phyloP scores from a whole-genome alignment of 306 rosid species.

The Rosa lucieae region DNA sequence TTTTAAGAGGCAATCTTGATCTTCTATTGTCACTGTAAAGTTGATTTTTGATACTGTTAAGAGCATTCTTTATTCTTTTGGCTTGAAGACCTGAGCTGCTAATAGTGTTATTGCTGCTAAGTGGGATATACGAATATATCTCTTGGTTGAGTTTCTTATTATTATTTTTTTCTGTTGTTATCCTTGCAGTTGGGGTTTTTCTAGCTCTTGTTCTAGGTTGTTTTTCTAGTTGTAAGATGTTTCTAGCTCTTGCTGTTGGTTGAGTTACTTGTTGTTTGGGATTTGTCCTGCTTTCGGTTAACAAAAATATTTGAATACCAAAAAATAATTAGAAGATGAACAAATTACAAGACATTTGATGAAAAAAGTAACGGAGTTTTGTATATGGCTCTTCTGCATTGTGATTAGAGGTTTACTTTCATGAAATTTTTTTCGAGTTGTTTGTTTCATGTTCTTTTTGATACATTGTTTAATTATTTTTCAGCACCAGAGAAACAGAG shows the following conservation, averaged over 20 bases:
- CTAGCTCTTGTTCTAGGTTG: neutral
- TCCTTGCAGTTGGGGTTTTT: neutral
- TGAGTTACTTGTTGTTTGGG: neutral
- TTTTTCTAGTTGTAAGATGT: neutral
- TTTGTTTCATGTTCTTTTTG: slow-evolving; percentile 4
- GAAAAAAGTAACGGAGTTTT: slow-evolving; percentile 8
- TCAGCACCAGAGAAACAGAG: slow-evolving; percentile 64
- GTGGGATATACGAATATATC: neutral
- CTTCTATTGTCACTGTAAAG: neutral
- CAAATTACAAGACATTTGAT: neutral
- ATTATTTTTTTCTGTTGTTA: neutral
- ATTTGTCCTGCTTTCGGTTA: neutral
- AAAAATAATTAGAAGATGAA: neutral
- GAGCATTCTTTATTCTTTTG: neutral
- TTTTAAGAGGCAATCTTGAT: neutral
- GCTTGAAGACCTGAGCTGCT: neutral
- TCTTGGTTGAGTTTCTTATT: neutral
- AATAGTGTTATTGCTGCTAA: neutral
- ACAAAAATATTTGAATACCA: neutral
- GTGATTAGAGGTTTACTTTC: neutral
- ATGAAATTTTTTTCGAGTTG: neutral
- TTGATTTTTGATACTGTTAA: neutral
- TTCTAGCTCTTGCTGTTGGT: neutral
- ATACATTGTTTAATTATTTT: neutral
- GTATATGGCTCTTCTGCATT: neutral